Evolutionary conservation across 1,284 basidiomycete genomes (phyloP), one percentile per base, ranked within the genome.

Genomic region (Ceratobasidium sp.): DNA sequence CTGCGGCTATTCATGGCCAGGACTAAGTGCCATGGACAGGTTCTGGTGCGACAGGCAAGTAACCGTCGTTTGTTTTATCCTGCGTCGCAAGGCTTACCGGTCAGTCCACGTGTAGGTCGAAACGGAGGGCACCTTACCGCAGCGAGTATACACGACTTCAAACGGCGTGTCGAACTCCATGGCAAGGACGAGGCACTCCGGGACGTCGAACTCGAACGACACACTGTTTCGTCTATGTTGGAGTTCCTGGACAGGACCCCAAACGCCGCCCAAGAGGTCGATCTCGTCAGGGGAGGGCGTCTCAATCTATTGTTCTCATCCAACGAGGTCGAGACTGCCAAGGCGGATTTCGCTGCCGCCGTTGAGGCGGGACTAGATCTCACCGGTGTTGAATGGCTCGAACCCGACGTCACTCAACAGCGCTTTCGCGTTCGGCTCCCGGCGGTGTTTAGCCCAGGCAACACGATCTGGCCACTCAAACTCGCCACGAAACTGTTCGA

Each of bases 401-500:
- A 73, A 19, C 71, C 71, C 51, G 59, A 63, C 11, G 37, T 54
- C 14, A 73, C 37, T 19, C 34, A 63, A 37, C 27, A 73, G 11
- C 82, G 80, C 27, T 90, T 88, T 76, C 89, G 89, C 0, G 81
- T 87, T 0, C 80, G 83, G 7, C 87, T 87, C 77, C 86, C 89
- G 0, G 90, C 82, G 2, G 83, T 88, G 19, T 83, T 80, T 63
- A 82, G 82, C 24, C 85, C 85, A 0, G 89, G 85, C 0, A 82
- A 89, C 80, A 93, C 92, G 77, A 79, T 94, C 31, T 94, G 90
- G 90, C 92, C 92, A 0, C 85, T 90, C 76, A 93, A 93, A 78
- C 84, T 92, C 56, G 90, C 92, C 75, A 89, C 90, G 0, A 83
- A 87, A 49, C 81, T 94, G 5, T 93, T 78, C 66, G 54, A 78